phyloP scores from a whole-genome alignment of 1,284 basidiomycete genomes.

The Golubevia pallescens region DNA sequence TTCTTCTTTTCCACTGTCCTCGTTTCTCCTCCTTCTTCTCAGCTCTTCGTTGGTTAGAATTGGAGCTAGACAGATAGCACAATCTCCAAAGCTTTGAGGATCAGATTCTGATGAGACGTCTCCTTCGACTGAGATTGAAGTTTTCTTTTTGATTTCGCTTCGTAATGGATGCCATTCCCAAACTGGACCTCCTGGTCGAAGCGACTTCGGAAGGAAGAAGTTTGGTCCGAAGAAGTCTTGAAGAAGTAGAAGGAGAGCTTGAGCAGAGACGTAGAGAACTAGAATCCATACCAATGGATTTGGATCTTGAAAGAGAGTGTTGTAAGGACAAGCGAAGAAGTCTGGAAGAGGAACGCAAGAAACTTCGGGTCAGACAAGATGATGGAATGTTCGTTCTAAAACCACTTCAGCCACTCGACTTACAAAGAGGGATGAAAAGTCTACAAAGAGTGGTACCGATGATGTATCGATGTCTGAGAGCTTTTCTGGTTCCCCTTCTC shows the following conservation, averaged over 20 bases:
- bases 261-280: conserved; percentile 29
- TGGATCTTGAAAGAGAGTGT: conserved; percentile 49
- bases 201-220: conserved; percentile 48
- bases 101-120: conserved; percentile 16
- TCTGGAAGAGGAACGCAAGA: conserved; percentile 12
- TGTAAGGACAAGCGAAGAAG: conserved; percentile 49
- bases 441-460: conserved; percentile 53
- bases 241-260: conserved; percentile 41
- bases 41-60: conserved; percentile 17
- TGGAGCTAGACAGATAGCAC: conserved; percentile 56
- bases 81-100: conserved; percentile 29
- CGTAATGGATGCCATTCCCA: conserved; percentile 64
- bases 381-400: not conserved
- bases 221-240: conserved; percentile 45
- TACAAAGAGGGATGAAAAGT: conserved; percentile 47
- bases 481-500: conserved; percentile 33
- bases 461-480: conserved; percentile 42
- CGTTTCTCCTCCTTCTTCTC: not conserved
- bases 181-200: conserved; percentile 12
- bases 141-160: not conserved
- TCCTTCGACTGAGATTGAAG: conserved; percentile 3
- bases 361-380: not conserved
- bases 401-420: conserved; percentile 6
- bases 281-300: conserved; percentile 46
- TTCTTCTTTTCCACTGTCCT: conserved; percentile 13